These are phyloP conservation scores for Albugo laibachii DNA, from an alignment of 352 stramenopile species.

Conservation along the genomic window DNA sequence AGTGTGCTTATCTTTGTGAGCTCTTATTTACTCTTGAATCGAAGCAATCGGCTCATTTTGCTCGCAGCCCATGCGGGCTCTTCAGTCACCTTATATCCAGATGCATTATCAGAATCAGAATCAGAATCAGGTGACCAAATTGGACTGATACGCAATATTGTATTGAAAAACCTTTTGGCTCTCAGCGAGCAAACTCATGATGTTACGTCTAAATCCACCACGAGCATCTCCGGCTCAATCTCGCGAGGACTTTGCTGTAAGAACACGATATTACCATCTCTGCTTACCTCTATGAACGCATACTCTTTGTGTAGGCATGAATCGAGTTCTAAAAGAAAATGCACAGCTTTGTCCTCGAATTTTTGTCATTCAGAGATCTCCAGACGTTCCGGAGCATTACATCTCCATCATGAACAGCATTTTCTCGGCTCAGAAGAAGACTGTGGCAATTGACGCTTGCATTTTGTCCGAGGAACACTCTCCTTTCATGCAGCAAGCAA, in stretches of 20 bases:
- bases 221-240: conserved; percentile 51
- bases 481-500: conserved; percentile 74
- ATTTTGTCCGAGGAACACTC: conserved; percentile 56
- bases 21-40: conserved; percentile 67
- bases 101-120: conserved; percentile 14
- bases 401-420: conserved; percentile 83
- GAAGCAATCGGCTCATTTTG: conserved; percentile 72
- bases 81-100: conserved; percentile 53
- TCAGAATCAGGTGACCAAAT: conserved; percentile 36
- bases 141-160: conserved; percentile 9
- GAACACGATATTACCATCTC: conserved; percentile 3
- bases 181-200: conserved; percentile 7
- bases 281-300: not conserved
- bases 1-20: conserved; percentile 74
- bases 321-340: conserved; percentile 63
- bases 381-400: conserved; percentile 73
- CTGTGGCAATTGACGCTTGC: conserved; percentile 60
- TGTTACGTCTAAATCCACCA: conserved; percentile 3
- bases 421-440: conserved; percentile 79
- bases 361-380: conserved; percentile 63
- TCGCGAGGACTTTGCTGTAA: conserved; percentile 68
- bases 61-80: conserved; percentile 53
- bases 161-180: conserved; percentile 31
- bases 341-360: conserved; percentile 57
- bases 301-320: conserved; percentile 39